Conservation (phyloP, 2,329 filamentous ascomycete species). For the Paraphoma sp. region DNA sequence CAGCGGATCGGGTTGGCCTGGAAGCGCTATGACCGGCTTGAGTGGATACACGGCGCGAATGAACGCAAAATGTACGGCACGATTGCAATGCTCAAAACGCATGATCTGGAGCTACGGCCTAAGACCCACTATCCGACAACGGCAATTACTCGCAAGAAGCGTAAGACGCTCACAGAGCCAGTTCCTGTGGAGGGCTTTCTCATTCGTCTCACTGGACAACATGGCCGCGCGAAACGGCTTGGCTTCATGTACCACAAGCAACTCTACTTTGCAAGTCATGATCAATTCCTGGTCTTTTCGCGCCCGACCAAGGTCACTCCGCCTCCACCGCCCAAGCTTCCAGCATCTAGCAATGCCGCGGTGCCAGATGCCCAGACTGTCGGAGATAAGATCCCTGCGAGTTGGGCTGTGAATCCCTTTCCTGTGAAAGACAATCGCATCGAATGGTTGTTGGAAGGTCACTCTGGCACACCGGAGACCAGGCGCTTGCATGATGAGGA, state of each 20-base stretch:
- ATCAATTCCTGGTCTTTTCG: constrained; percentile 68
- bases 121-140: constrained; percentile 69
- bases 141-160: constrained; percentile 48
- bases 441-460: constrained; percentile 60
- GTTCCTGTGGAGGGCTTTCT: constrained; percentile 71
- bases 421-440: constrained; percentile 61
- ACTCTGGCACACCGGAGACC: constrained; percentile 50
- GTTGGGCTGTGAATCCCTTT: constrained; percentile 68
- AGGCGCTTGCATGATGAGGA: constrained; percentile 62
- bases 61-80: constrained; percentile 74
- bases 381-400: constrained; percentile 63
- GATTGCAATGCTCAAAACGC: constrained; percentile 70
- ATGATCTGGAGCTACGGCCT: constrained; percentile 70
- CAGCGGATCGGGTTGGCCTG: constrained; percentile 70
- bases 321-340: constrained; percentile 64
- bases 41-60: constrained; percentile 71
- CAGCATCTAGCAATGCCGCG: constrained; percentile 49
- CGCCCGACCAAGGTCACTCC: constrained; percentile 64
- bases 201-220: constrained; percentile 68
- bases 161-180: constrained; percentile 61
- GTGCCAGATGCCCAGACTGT: constrained; percentile 64
- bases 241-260: constrained; percentile 70
- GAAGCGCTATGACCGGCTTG: constrained; percentile 72
- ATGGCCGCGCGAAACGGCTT: constrained; percentile 63
- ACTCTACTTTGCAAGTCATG: constrained; percentile 69